Evolutionary conservation across 345 rosid species (phyloP).

Genomic region (Euphorbia tirucalli): DNA sequence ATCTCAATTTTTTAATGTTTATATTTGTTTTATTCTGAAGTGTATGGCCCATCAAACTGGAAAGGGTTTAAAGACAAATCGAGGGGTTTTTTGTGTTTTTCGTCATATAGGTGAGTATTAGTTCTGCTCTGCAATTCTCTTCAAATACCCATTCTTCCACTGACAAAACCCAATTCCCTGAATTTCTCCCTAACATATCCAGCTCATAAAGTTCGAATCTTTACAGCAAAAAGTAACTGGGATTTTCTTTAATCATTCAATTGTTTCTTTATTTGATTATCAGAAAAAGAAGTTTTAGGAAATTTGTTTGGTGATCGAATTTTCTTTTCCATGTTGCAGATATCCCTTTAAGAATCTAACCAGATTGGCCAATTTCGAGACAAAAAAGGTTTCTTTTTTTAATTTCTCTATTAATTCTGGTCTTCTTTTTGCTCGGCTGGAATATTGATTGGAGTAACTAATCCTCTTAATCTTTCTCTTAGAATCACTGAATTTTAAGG

Average conservation of each 20-base stretch:
- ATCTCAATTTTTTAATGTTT: too few species aligned
- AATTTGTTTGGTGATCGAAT: not conserved
- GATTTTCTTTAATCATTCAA: conserved; percentile 13
- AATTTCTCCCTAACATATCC: conserved; percentile 10
- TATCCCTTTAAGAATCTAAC: conserved; percentile 19
- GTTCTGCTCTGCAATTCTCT: not conserved
- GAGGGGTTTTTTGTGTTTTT: too few species aligned
- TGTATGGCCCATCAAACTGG: too few species aligned
- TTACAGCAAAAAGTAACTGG: not conserved
- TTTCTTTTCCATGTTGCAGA: conserved; percentile 35
- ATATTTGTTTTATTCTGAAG: too few species aligned
- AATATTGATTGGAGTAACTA: too few species aligned
- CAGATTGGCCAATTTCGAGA: conserved; percentile 7
- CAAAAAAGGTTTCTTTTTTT: conserved; percentile 30
- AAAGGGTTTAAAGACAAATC: too few species aligned
- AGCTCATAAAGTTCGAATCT: conserved; percentile 21
- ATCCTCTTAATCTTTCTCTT: too few species aligned
- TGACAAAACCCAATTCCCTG: not conserved
- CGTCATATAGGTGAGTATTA: too few species aligned
- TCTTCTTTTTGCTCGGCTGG: not conserved
- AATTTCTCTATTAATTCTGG: not conserved
- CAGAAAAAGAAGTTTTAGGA: not conserved
- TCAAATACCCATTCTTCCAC: conserved; percentile 1
- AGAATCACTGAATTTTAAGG: not conserved
- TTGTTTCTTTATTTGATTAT: not conserved